Conservation (phyloP, 306 rosid genomes). For the Quercus ilex region DNA sequence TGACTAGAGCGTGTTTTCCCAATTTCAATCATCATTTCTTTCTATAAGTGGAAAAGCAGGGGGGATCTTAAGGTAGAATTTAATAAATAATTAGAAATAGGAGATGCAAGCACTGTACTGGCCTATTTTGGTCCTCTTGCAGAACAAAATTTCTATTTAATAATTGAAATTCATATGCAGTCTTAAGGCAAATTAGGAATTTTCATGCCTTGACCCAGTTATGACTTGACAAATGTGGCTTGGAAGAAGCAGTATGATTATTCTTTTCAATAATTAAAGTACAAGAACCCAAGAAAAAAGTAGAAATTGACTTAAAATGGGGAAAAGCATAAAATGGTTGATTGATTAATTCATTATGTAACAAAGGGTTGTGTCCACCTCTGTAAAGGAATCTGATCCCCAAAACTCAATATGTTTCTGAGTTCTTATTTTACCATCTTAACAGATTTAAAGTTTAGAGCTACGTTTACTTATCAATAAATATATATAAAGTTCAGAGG, state of each 20-base stretch:
- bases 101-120: neutral
- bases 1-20: too few relatives aligned
- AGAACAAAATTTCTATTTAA: neutral
- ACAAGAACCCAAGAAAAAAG: neutral
- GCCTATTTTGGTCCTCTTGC: neutral
- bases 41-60: too few relatives aligned
- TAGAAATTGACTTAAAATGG: neutral
- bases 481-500: neutral
- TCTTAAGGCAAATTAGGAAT: neutral
- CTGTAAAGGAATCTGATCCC: neutral
- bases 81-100: neutral
- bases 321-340: neutral
- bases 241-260: neutral
- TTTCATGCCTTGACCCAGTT: neutral
- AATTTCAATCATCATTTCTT: too few relatives aligned
- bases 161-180: neutral
- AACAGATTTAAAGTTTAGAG: neutral
- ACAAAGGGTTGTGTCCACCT: neutral
- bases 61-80: too few relatives aligned
- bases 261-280: neutral
- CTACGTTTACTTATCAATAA: too few relatives aligned
- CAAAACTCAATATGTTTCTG: neutral
- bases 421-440: neutral
- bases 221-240: neutral
- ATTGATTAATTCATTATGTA: neutral